Base-by-base conservation (phyloP, 1,139 yeast species). In the Debaryomyces psychrophilus region DNA sequence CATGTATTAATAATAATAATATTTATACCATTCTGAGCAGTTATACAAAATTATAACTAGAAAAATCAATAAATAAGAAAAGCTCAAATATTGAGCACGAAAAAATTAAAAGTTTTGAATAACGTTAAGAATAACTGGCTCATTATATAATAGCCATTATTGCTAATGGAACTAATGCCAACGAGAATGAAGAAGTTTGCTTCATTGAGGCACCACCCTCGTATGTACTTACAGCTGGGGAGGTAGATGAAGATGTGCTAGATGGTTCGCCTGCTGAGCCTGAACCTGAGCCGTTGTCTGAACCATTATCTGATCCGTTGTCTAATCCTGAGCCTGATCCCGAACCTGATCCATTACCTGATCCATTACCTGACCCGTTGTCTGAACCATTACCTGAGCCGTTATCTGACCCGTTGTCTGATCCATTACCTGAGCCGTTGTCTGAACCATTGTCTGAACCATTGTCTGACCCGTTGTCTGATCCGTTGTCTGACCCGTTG, bases 141-240 rank as follows among this genome's bases (percentile, higher is more conserved):
- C 22, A 31, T 35, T 8, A 35, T 8, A 35, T 25, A 35, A 35
- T 26, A 12, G 29, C 38, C 38, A 35, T 35, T 8, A 35, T 6
- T 47, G 64, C 67, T 45, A 65, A 59, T 50, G 69, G 68, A 36
- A 65, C 50, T 44, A 63, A 61, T 44, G 61, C 57, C 44, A 62
- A 47, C 43, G 66, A 67, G 36, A 62, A 53, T 51, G 59, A 44
- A 40, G 69, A 59, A 44, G 64, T 65, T 46, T 57, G 58, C 40
- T 54, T 52, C 44, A 57, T 55, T 43, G 59, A 53, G 49, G 64
- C 64, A 48, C 59, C 60, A 50, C 58, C 65, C 51, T 58, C 62
- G 51, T 50, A 59, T 43, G 46, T 37, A 37, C 52, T 43, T 27
- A 46, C 43, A 20, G 53, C 48, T 26, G 50, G 45, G 12, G 44